Evolutionary conservation across 805 yeast species (phyloP).

Genomic region (Metschnikowia lochheadii): DNA sequence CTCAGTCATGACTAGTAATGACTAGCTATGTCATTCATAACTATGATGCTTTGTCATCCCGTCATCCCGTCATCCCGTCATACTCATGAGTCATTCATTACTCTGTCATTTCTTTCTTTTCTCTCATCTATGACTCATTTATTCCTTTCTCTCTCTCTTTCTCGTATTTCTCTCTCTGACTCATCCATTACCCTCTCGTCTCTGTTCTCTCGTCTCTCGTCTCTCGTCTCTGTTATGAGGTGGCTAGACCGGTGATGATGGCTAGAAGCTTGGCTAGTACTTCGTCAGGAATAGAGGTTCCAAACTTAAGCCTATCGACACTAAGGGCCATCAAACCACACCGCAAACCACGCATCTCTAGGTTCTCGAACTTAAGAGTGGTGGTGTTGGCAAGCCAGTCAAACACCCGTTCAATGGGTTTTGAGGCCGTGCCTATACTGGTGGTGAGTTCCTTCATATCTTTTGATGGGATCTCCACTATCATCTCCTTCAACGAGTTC

Average conservation of each 20-base stretch:
- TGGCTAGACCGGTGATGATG: background rate
- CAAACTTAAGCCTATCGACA: constrained; percentile 1
- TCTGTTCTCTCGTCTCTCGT: no score
- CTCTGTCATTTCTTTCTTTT: no score
- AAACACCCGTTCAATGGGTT: constrained; percentile 6
- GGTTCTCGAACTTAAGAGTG: constrained; percentile 9
- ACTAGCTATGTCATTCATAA: no score
- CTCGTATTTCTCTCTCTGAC: no score
- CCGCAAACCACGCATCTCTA: constrained; percentile 4
- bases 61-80: no score
- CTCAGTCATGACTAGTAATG: no score
- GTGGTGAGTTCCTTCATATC: constrained; percentile 6
- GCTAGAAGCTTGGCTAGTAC: background rate
- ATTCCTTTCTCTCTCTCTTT: no score
- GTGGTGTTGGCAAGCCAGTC: constrained; percentile 12
- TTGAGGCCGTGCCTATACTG: background rate
- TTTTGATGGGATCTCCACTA: constrained; percentile 7
- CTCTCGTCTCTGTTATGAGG: no score
- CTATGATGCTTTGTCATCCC: no score
- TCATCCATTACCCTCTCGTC: no score
- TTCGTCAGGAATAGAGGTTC: background rate
- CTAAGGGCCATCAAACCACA: constrained; percentile 5
- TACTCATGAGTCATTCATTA: no score
- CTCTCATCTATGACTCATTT: no score
- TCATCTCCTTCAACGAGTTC: constrained; percentile 9